Base-by-base conservation (phyloP, 2,329 filamentous ascomycete genomes). In the Lecanicillium sp. region DNA sequence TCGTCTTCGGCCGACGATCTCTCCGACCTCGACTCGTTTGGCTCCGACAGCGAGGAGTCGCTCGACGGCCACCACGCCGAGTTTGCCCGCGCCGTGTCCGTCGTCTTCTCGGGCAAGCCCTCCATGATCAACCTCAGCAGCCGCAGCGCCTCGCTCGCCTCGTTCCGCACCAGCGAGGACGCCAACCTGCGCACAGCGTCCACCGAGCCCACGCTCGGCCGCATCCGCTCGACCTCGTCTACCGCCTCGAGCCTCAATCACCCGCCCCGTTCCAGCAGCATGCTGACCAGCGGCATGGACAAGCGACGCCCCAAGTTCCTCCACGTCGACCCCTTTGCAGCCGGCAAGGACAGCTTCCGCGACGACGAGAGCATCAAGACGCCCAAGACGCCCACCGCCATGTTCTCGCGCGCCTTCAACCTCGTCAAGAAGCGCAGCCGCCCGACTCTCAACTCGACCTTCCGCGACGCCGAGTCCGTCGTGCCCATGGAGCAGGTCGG, bases 71-170 rank as follows among this genome's bases (percentile, higher is more conserved):
- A 69, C 57, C 72, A 74, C 54, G 73, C 80, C 60, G 74, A 75
- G 54, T 81, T 73, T 5, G 80, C 80, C 7, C 71, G 77, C 44
- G 68, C 75, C 2, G 77, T 84, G 11, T 79, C 78, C 1, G 77
- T 84, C 32, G 67, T 81, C 48, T 80, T 75, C 51, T 69, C 75
- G 3, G 79, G 78, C 50, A 81, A 79, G 64, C 80, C 80, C 4
- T 75, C 71, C 38, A 70, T 83, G 11, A 69, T 81, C 50, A 67
- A 81, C 53, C 65, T 81, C 14, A 63, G 66, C 26, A 64, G 68
- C 44, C 64, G 72, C 51, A 73, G 73, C n/a, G 55, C 63, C 8
- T 71, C 74, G 4, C 67, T 71, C 9, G 66, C 61, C 51, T 68
- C 66, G 9, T 50, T 47, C 11, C 52, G 50, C 38, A 54, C 48